Evolutionary conservation across 371 early-diverging fungal species (phyloP).

Genomic region (Mucor ambiguus): DNA sequence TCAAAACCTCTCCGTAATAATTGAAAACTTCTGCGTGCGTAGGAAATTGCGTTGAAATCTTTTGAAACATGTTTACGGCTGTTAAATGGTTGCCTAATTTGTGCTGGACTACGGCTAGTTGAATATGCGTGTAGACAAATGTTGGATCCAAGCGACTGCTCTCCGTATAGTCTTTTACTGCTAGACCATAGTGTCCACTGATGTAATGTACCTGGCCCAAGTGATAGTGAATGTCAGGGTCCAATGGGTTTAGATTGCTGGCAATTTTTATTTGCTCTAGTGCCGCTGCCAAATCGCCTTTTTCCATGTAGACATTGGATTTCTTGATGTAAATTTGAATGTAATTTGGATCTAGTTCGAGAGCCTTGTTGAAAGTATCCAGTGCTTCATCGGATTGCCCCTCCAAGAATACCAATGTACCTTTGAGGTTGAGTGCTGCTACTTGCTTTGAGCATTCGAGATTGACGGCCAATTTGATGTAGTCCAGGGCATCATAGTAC

Average conservation of each 20-base stretch:
- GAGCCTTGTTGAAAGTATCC: constrained; percentile 72
- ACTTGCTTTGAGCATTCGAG: constrained; percentile 48
- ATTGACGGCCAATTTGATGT: constrained; percentile 62
- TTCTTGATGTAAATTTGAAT: constrained; percentile 84
- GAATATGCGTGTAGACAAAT: constrained; percentile 90
- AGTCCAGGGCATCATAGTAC: constrained; percentile 69
- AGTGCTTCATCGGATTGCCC: constrained; percentile 78
- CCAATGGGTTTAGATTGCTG: constrained; percentile 54
- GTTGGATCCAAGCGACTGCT: constrained; percentile 74
- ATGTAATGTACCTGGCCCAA: constrained; percentile 66
- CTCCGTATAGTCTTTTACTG: constrained; percentile 80
- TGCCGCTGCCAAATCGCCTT: constrained; percentile 62
- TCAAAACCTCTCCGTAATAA: constrained; percentile 92
- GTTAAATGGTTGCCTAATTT: constrained; percentile 70
- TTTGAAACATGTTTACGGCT: constrained; percentile 75
- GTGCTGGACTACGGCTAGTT: constrained; percentile 89
- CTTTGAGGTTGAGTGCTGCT: constrained; percentile 77
- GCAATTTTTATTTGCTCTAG: constrained; percentile 70
- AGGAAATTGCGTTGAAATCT: constrained; percentile 76
- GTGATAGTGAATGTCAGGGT: constrained; percentile 83
- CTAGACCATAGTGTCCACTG: constrained; percentile 74
- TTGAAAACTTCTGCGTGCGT: constrained; percentile 87
- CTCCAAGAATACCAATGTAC: constrained; percentile 83
- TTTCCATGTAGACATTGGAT: constrained; percentile 86
- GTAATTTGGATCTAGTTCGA: constrained; percentile 75